Percentiles rank a stretch among this genome's conserved stretches.
Evolutionary conservation across 2,329 filamentous ascomycete genomes (phyloP).

Genomic region (Parastagonospora avenae): DNA sequence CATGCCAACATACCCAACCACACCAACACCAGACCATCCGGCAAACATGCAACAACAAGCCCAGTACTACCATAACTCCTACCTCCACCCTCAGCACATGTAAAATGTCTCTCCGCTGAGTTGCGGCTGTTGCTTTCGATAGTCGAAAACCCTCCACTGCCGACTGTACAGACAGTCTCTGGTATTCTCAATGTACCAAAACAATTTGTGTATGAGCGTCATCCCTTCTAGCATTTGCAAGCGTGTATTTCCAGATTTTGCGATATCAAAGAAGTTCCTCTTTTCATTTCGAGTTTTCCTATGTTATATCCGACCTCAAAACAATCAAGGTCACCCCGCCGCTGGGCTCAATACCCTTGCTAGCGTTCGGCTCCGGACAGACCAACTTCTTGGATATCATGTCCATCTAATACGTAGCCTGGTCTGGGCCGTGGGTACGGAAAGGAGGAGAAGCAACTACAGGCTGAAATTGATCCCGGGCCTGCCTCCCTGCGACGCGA

Average conservation of each 20-base stretch:
- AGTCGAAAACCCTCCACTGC: slow-evolving; percentile 19
- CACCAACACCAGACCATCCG: slow-evolving; percentile 42
- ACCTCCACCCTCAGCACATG: slow-evolving; percentile 44
- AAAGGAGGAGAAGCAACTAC: slow-evolving; percentile 29
- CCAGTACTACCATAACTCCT: slow-evolving; percentile 44
- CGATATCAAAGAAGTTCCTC: slow-evolving; percentile 40
- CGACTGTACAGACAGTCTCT: slow-evolving; percentile 17
- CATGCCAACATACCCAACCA: slow-evolving; percentile 41
- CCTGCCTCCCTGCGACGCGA: slow-evolving; percentile 12
- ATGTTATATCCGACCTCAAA: slow-evolving; percentile 38
- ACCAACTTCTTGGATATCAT: slow-evolving; percentile 29
- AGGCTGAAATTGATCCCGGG: slow-evolving; percentile 45
- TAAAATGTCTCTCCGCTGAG: slow-evolving; percentile 24
- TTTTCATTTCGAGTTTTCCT: slow-evolving; percentile 42
- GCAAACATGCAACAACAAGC: slow-evolving; percentile 36
- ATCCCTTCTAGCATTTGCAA: slow-evolving; percentile 46
- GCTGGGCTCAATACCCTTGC: slow-evolving; percentile 13
- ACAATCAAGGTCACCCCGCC: slow-evolving; percentile 27
- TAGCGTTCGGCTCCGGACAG: slow-evolving; percentile 20
- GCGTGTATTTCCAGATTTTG: slow-evolving; percentile 40
- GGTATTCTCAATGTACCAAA: slow-evolving; percentile 44
- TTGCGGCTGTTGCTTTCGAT: slow-evolving; percentile 17
- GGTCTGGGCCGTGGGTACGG: slow-evolving; percentile 23
- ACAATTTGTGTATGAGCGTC: slow-evolving; percentile 46
- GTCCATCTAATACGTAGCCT: slow-evolving; percentile 43